phyloP scores from a whole-genome alignment of 2,329 filamentous ascomycete species.

The Hypoxylon sp. region DNA sequence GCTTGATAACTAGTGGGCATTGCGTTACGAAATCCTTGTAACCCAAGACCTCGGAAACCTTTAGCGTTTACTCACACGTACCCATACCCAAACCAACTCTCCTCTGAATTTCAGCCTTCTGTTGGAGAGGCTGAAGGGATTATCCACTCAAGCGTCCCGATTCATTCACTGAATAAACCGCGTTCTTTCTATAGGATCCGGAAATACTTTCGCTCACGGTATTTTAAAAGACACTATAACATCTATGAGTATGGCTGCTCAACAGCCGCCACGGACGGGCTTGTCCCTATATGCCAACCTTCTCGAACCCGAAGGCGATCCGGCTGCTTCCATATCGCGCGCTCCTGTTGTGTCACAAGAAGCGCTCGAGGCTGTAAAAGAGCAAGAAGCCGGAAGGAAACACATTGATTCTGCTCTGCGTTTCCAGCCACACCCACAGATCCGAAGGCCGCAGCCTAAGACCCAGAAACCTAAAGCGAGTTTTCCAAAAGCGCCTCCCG shows the following conservation, averaged over 20 bases:
- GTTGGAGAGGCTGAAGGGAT: slow-evolving; percentile 20
- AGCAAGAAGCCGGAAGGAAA: slow-evolving; percentile 73
- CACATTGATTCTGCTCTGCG: slow-evolving; percentile 76
- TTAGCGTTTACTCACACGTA: slow-evolving; percentile 11
- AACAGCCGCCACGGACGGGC: slow-evolving; percentile 59
- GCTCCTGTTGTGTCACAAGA: slow-evolving; percentile 81
- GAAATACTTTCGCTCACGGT: not conserved
- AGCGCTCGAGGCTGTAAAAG: slow-evolving; percentile 61
- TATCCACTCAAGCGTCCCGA: not conserved
- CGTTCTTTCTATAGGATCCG: not conserved
- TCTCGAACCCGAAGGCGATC: slow-evolving; percentile 71
- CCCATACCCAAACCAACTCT: slow-evolving; percentile 1
- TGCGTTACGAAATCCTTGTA: slow-evolving; percentile 35
- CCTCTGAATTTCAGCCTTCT: slow-evolving; percentile 15
- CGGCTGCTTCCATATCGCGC: slow-evolving; percentile 78
- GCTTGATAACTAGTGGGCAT: slow-evolving; percentile 30
- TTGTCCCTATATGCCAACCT: slow-evolving; percentile 89
- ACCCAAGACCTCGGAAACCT: slow-evolving; percentile 17
- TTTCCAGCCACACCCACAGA: slow-evolving; percentile 78
- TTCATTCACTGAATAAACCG: not conserved
- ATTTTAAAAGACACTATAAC: not conserved
- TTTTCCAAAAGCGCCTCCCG: slow-evolving; percentile 64
- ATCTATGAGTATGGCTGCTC: slow-evolving; percentile 47
- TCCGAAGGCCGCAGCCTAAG: slow-evolving; percentile 81
- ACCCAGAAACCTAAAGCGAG: slow-evolving; percentile 70